Evolutionary conservation across 495 filamentous ascomycete genomes (phyloP), one percentile per base, ranked within the genome.

Genomic region (Penicillium longicatenatum): DNA sequence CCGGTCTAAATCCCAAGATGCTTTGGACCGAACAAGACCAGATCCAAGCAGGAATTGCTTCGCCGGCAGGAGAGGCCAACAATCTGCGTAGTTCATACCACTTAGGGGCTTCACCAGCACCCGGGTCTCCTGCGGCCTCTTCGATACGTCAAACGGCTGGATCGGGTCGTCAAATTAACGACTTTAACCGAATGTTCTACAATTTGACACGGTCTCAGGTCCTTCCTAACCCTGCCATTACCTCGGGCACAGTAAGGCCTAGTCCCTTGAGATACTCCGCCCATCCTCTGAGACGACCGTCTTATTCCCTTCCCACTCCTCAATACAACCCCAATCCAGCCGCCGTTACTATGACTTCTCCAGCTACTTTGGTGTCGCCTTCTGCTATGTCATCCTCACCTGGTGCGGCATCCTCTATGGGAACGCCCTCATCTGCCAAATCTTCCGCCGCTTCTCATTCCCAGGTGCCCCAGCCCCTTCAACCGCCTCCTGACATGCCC

Each of bases 21-120:
- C 67, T 80, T 14, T 80, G 77, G 77, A 78, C 77, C 7, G 77
- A 80, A 55, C 68, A 79, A 50, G 77, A 74, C 20, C 77, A 80
- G 58, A 69, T 79, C 5, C 70, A 75, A 47, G 72, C 70, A 0
- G 74, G 77, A 0, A 57, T 72, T 26, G 56, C 64, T 10, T 55
- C 73, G 6, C 59, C 61, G 14, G 57, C 66, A 2, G 70, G 64
- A 14, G 72, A 70, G 9, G 45, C 57, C 30, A 29, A 50, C 24
- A 47, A 33, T 39, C 26, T 52, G 20, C 57, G 45, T 14, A 62
- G 59, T 47, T 44, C 63, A 24, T 51, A 49, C 50, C 56, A 63
- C 37, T 54, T 60, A 33, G 57, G 50, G 10, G 17, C 14, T n/a
- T 37, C 52, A 6, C 50, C 56, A 21, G 35, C 37, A 10, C 19